These are phyloP conservation scores for Clonostachys rhizophaga DNA, from an alignment of 2,329 filamentous ascomycete genomes.

Conservation along the genomic window DNA sequence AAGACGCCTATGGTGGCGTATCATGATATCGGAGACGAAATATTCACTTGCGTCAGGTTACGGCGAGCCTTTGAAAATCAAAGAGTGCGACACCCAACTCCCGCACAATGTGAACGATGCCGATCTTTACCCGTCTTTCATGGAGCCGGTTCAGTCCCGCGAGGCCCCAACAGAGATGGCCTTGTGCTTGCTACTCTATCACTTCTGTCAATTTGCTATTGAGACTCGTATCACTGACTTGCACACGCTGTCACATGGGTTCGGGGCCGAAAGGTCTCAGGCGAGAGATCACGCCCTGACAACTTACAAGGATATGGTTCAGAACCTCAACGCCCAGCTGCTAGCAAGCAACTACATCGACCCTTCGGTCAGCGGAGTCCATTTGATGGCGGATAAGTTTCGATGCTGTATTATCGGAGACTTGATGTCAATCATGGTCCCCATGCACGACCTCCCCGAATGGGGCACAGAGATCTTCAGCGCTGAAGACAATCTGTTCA, in stretches of 20 bases:
- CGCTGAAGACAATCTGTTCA: conserved; percentile 50
- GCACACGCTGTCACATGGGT: conserved; percentile 40
- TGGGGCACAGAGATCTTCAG: conserved; percentile 43
- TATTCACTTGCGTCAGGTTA: conserved; percentile 51
- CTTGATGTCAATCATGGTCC: conserved; percentile 39
- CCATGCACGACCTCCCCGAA: conserved; percentile 40
- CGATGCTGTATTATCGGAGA: conserved; percentile 42
- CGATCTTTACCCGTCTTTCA: conserved; percentile 39
- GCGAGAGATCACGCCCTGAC: conserved; percentile 28
- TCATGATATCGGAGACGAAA: conserved; percentile 50
- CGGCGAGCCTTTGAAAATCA: conserved; percentile 43
- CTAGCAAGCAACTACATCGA: conserved; percentile 46
- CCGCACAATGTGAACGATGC: conserved; percentile 46
- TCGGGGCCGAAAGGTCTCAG: conserved; percentile 32
- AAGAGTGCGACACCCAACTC: conserved; percentile 45
- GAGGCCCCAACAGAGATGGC: conserved; percentile 60
- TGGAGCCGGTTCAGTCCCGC: conserved; percentile 40
- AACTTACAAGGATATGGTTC: conserved; percentile 34
- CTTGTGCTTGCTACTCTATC: conserved; percentile 31
- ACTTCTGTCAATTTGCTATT: conserved; percentile 12
- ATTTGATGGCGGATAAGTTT: conserved; percentile 42
- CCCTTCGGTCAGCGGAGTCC: conserved; percentile 43
- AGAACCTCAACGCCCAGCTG: conserved; percentile 31
- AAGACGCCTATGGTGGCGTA: conserved; percentile 55
- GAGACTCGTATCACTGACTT: conserved; percentile 45